Evolutionary conservation across 2,329 filamentous ascomycete species (phyloP), one percentile per base, ranked within the genome.

Genomic region (Diplodia mutila): DNA sequence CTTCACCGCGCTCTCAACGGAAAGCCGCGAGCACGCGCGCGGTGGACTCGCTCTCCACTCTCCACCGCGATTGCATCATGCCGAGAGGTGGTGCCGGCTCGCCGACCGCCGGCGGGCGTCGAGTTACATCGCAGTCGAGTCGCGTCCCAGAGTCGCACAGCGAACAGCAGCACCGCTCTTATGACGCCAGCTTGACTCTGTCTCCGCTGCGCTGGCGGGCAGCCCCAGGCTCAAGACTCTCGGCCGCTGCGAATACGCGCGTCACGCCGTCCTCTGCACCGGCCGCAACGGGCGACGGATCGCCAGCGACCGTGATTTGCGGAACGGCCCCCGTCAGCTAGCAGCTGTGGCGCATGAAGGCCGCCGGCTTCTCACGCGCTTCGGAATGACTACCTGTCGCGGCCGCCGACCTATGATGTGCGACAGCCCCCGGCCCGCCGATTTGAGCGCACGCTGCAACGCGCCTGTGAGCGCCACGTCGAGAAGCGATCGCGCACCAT

Each of bases 341-440:
- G 48, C 49, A 71, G 55, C 34, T 70, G 70, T 71, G 70, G 66
- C 70, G 68, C 59, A 67, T 42, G 21, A 21, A 23, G 70, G 55
- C 66, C 69, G 69, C 66, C 69, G 69, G 46, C 54, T 61, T 21
- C 51, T 57, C 37, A 67, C 64, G 65, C 67, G 49, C 51, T 49
- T 63, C 37, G 67, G 61, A 59, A 61, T 65, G 59, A 61, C 65
- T 52, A 18, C 65, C 59, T 59, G 71, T 74, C 70, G 73, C 74
- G 73, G 59, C 59, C 27, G 46, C 59, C 42, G 29, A 14, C 59
- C 75, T 73, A 75, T 72, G 70, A 72, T 72, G 69, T 70, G 72
- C 70, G 66, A 73, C 69, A 66, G 66, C 63, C 72, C n/a, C 59
- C 68, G 67, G 68, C 69, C 67, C 49, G 70, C 72, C 70, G 70